A percentile compares a stretch with the other conserved stretches of the same genome.
Conservation (phyloP, 1,284 basidiomycete species). For the Ustilago esculenta region DNA sequence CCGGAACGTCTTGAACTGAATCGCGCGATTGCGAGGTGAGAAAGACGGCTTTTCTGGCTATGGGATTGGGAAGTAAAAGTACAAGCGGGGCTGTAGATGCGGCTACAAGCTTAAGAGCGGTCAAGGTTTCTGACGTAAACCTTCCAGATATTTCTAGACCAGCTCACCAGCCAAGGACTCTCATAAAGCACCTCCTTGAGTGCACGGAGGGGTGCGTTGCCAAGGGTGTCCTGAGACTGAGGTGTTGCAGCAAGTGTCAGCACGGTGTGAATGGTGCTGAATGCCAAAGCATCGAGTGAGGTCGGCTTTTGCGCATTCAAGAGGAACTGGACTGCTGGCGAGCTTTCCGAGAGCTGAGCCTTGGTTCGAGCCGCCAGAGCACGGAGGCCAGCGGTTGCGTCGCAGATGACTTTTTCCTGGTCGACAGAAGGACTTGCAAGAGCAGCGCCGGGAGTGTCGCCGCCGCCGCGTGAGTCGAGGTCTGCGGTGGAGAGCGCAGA, state of each 20-base stretch:
- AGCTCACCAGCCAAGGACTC: conserved; percentile 34
- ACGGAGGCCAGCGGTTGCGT: conserved; percentile 30
- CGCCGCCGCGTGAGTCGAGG: conserved; percentile 31
- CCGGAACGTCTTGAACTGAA: too few relatives aligned
- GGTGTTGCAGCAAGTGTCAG: conserved; percentile 49
- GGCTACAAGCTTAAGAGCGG: conserved; percentile 7
- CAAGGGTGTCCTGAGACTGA: conserved; percentile 6
- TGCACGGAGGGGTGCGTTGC: conserved; percentile 13
- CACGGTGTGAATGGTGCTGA: conserved; percentile 50
- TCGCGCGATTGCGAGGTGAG: too few relatives aligned
- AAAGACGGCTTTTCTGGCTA: too few relatives aligned
- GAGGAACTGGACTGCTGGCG: conserved; percentile 9
- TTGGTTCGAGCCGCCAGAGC: conserved; percentile 34
- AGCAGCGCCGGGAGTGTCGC: conserved; percentile 43
- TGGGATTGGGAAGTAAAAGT: conserved; percentile 6
- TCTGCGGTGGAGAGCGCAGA: conserved; percentile 25
- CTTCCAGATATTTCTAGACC: conserved; percentile 48
- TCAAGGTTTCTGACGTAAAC: conserved; percentile 31
- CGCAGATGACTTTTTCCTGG: conserved; percentile 26
- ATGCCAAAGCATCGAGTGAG: conserved; percentile 46
- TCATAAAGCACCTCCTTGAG: conserved; percentile 40
- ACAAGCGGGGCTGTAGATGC: not conserved
- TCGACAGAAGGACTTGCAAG: conserved; percentile 34
- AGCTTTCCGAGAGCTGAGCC: conserved; percentile 10
- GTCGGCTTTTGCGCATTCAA: conserved; percentile 22